Percentiles rank a stretch among this genome's conserved stretches.
phyloP scores from a whole-genome alignment of 768 basidiomycete genomes.

The Lentinus brumalis region DNA sequence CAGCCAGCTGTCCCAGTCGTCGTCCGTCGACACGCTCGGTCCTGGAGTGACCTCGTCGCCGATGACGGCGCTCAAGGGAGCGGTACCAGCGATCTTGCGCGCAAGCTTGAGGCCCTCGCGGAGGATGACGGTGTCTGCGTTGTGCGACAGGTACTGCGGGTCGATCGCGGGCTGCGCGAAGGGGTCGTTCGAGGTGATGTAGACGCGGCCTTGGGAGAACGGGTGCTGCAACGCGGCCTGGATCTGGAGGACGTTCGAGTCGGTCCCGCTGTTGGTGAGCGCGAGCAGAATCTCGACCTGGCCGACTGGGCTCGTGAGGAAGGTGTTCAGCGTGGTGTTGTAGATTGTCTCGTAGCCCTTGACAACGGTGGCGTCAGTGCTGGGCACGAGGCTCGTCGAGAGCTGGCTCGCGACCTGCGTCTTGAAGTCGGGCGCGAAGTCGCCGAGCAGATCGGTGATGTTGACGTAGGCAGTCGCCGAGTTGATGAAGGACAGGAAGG shows the following conservation, averaged over 20 bases:
- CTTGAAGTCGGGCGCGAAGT: slow-evolving; percentile 37
- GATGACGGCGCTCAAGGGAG: slow-evolving; percentile 50
- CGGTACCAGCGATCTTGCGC: slow-evolving; percentile 50
- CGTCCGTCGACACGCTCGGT: slow-evolving; percentile 51
- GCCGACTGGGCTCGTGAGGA: slow-evolving; percentile 46
- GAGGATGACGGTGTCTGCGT: slow-evolving; percentile 49
- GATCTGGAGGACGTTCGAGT: slow-evolving; percentile 48
- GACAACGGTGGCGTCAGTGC: slow-evolving; percentile 44
- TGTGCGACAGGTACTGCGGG: slow-evolving; percentile 63
- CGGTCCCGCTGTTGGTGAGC: slow-evolving; percentile 39
- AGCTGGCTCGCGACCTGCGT: slow-evolving; percentile 36
- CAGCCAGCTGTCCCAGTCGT: slow-evolving; percentile 58
- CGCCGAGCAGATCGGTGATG: slow-evolving; percentile 47
- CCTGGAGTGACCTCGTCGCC: slow-evolving; percentile 54
- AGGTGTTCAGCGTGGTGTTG: slow-evolving; percentile 40
- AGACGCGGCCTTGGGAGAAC: slow-evolving; percentile 61
- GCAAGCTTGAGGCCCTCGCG: slow-evolving; percentile 65
- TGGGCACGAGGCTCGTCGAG: slow-evolving; percentile 44
- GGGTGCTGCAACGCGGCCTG: slow-evolving; percentile 71
- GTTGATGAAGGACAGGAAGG: slow-evolving; percentile 62
- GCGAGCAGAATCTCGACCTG: slow-evolving; percentile 59
- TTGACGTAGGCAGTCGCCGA: slow-evolving; percentile 65
- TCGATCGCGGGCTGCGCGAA: slow-evolving; percentile 67
- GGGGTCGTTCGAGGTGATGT: slow-evolving; percentile 57
- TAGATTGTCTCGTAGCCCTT: slow-evolving; percentile 61